phyloP scores from a whole-genome alignment of 2,329 filamentous ascomycete species.

The Orbilia javanica region DNA sequence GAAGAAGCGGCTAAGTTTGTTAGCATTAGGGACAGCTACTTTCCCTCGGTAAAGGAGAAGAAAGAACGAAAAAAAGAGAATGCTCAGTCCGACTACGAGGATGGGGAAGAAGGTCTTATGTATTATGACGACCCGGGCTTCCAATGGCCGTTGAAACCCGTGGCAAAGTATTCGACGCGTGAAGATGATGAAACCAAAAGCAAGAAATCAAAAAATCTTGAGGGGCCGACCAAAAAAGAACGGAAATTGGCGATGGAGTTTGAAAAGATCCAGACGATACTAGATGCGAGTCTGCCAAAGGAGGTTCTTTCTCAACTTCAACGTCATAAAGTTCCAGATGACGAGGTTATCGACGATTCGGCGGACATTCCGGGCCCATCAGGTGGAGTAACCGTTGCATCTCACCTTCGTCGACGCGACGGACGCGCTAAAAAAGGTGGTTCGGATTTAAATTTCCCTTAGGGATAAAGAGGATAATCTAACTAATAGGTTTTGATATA shows the following conservation, averaged over 20 bases:
- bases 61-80: background rate
- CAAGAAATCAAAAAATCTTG: background rate
- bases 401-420: too few species aligned
- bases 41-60: background rate
- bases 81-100: background rate
- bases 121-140: conserved; percentile 1
- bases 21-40: background rate
- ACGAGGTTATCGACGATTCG: too few species aligned
- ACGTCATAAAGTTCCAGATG: too few species aligned
- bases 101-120: background rate
- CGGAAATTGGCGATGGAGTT: background rate
- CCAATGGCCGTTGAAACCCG: conserved; percentile 15
- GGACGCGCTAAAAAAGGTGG: too few species aligned
- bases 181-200: background rate
- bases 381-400: too few species aligned
- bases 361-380: too few species aligned
- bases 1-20: conserved; percentile 11
- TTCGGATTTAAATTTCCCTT: too few species aligned
- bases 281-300: background rate
- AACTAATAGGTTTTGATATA: too few species aligned
- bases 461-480: too few species aligned
- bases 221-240: background rate
- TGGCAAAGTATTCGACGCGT: background rate
- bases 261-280: background rate
- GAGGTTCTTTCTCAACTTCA: too few species aligned